phyloP scores from a whole-genome alignment of 345 rosid genomes.

The Toxicodendron radicans region DNA sequence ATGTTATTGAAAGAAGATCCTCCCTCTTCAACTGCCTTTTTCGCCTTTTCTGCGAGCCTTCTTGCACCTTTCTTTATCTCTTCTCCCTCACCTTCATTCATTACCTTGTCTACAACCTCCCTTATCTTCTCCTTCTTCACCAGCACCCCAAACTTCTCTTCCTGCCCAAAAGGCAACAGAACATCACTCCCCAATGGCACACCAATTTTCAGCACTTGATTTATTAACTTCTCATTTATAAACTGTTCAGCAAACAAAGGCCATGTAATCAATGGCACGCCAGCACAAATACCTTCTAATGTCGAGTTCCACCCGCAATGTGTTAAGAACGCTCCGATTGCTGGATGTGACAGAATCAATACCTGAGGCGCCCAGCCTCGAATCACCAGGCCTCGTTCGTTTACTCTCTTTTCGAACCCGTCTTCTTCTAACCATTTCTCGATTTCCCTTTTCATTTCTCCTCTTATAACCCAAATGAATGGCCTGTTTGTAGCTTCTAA shows the following conservation, averaged over 20 bases:
- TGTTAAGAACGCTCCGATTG: conserved; percentile 53
- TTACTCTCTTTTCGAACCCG: conserved; percentile 35
- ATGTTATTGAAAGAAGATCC: conserved; percentile 32
- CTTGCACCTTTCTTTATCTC: conserved; percentile 35
- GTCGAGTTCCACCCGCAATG: conserved; percentile 71
- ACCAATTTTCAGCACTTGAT: conserved; percentile 39
- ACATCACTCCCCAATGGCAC: conserved; percentile 38
- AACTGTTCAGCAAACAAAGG: conserved; percentile 41
- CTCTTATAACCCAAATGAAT: conserved; percentile 26
- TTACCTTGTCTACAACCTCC: conserved; percentile 22
- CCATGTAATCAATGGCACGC: conserved; percentile 39
- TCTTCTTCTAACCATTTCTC: conserved; percentile 40
- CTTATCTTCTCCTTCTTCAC: conserved; percentile 27
- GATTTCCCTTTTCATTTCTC: conserved; percentile 17
- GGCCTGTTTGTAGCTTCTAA: conserved; percentile 16
- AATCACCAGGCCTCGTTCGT: conserved; percentile 46
- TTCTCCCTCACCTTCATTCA: conserved; percentile 14
- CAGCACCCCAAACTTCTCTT: conserved; percentile 28
- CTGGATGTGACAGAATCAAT: conserved; percentile 42
- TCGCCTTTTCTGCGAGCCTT: conserved; percentile 30
- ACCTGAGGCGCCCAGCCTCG: conserved; percentile 65
- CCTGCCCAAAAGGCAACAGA: conserved; percentile 27
- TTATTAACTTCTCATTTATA: conserved; percentile 33
- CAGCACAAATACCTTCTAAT: conserved; percentile 39
- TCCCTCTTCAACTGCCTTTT: conserved; percentile 27